Evolutionary conservation across 345 rosid species (phyloP), one percentile per base, ranked within the genome.

Genomic region (Durio zibethinus): DNA sequence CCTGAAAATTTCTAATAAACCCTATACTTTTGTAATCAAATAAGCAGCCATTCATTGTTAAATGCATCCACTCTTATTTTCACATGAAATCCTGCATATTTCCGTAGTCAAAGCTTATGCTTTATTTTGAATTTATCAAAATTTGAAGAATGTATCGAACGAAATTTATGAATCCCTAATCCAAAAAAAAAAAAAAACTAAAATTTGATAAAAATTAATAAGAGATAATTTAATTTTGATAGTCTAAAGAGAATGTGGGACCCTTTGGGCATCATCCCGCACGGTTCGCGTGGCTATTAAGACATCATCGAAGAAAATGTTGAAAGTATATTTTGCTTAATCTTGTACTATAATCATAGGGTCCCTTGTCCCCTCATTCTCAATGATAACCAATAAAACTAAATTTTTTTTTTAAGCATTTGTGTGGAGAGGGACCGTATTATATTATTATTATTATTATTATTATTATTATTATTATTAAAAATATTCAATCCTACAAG

Each of bases 291-390:
- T 76, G 79, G 64, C 53, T 38, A 10, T 7, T 11, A 77, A 77
- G 67, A 40, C 74, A 77, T 56, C 66, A 54, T 42, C 29, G 33
- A 57, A 20, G 31, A 20, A 27, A 11, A 77, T 68, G 45, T 50
- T 53, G 8, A 54, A 76, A 54, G 47, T 54, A 63, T 61, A 27
- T 77, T 76, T 77, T 77, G 75, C 75, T 77, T 56, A 56, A 54
- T 77, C 45, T 68, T 77, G 15, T 40, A 68, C 14, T 5, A 20
- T 77, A 77, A 77, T 77, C 56, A 56, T 68, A 27, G 43, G 66
- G 42, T 15, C 70, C 64, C 73, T 74, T 33, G 25, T 25, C 31
- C 29, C 29, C 25, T 52, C 67, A 6, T 68, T 42, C 29, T 38
- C 54, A 77, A 77, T 77, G 29, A 62, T 67, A 27, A 68, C 7